Percentiles rank a stretch among this genome's conserved stretches.
phyloP scores from a whole-genome alignment of 2,329 filamentous ascomycete species.

The Dryadomyces sulphureus region DNA sequence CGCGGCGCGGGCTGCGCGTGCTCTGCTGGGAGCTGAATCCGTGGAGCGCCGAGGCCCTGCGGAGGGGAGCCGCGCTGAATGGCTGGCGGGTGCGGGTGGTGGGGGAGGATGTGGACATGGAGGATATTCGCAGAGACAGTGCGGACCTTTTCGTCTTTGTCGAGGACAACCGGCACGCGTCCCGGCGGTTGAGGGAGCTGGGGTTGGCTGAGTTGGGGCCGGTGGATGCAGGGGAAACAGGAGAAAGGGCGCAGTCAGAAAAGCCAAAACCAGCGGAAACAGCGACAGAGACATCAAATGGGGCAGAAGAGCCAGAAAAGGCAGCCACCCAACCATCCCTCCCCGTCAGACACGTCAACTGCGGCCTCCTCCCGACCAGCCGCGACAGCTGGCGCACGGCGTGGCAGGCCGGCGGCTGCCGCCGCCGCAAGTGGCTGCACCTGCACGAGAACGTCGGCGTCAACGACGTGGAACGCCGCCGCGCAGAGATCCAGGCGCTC shows the following conservation, averaged over 20 bases:
- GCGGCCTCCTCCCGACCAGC: conserved; percentile 47
- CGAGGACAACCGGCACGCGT: conserved; percentile 49
- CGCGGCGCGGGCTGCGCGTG: conserved; percentile 54
- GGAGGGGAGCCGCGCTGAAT: conserved; percentile 57
- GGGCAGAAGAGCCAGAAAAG: too few species aligned
- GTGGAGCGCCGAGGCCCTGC: conserved; percentile 72
- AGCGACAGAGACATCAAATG: too few species aligned
- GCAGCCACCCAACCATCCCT: too few species aligned
- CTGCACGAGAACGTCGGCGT: conserved; percentile 51
- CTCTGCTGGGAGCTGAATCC: conserved; percentile 85
- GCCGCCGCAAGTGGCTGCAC: conserved; percentile 44
- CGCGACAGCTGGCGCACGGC: conserved; percentile 36
- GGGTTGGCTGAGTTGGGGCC: too few species aligned
- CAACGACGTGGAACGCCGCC: conserved; percentile 32
- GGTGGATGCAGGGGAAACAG: too few species aligned
- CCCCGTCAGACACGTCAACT: conserved; percentile 45
- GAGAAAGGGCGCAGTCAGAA: too few species aligned
- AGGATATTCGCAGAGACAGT: not conserved
- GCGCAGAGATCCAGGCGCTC: conserved; percentile 30
- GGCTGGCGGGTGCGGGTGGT: conserved; percentile 49
- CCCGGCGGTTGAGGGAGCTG: conserved; percentile 24
- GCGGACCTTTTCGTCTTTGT: conserved; percentile 47
- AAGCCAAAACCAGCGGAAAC: too few species aligned
- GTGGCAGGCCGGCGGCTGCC: conserved; percentile 22
- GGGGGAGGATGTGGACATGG: conserved; percentile 10